Percentiles rank a stretch among this genome's conserved stretches.
phyloP scores from a whole-genome alignment of 1,139 yeast genomes.

The Candida smagusa region DNA sequence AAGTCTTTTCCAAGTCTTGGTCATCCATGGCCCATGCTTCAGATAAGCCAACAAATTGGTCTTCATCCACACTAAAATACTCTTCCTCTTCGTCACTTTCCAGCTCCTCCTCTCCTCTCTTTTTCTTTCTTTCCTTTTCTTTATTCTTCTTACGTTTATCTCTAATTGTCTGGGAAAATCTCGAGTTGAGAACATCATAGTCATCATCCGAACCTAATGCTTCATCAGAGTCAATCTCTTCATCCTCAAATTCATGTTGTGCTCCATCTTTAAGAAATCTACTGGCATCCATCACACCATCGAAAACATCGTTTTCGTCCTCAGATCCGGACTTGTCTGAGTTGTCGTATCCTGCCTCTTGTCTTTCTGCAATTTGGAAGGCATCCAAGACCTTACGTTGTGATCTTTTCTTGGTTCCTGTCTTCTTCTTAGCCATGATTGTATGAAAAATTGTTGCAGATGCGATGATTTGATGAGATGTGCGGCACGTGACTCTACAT shows the following conservation, averaged over 20 bases:
- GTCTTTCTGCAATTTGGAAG: conserved; percentile 45
- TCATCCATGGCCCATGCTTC: conserved; percentile 90
- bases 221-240: conserved; percentile 73
- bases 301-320: conserved; percentile 26
- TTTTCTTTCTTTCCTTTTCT: conserved; percentile 21
- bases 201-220: conserved; percentile 78
- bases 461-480: conserved; percentile 7
- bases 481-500: conserved; percentile 4
- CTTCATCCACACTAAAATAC: conserved; percentile 65
- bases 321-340: conserved; percentile 13
- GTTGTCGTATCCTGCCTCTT: conserved; percentile 20
- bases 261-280: conserved; percentile 24
- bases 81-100: conserved; percentile 29
- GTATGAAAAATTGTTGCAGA: conserved; percentile 1
- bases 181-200: conserved; percentile 62
- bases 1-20: conserved; percentile 32
- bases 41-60: conserved; percentile 69
- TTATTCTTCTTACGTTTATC: conserved; percentile 45
- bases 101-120: conserved; percentile 15
- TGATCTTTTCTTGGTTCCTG: conserved; percentile 26
- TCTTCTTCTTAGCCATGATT: conserved; percentile 16
- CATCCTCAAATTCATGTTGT: conserved; percentile 48
- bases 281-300: conserved; percentile 45
- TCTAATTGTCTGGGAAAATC: conserved; percentile 65
- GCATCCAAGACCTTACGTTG: conserved; percentile 42